Conservation (phyloP, 129 eudicot genomes). For the Oenanthe sinensis region DNA sequence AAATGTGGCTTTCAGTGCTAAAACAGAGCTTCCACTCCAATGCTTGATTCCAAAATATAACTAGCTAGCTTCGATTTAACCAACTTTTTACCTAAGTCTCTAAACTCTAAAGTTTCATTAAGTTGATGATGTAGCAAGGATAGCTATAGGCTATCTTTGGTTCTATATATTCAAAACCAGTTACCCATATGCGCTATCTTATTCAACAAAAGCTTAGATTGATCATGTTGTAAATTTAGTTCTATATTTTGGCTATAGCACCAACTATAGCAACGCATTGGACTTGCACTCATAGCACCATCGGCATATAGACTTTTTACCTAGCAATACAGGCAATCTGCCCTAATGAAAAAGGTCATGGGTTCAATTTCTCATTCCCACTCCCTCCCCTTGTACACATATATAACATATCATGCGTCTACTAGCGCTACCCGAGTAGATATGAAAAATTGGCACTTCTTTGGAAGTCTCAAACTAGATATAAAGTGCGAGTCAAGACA, state of each 20-base stretch:
- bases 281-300: background rate
- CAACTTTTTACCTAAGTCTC: background rate
- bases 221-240: background rate
- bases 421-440: background rate
- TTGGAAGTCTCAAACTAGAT: background rate
- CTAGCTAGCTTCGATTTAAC: background rate
- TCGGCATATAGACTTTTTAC: background rate
- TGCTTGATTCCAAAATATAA: background rate
- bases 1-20: background rate
- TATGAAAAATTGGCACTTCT: background rate
- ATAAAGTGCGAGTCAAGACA: background rate
- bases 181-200: background rate
- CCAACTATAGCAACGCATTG: background rate
- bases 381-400: background rate
- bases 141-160: background rate
- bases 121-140: background rate
- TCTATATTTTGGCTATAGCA: background rate
- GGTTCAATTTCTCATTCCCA: background rate
- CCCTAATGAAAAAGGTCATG: background rate
- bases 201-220: background rate
- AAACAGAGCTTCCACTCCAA: background rate
- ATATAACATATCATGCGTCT: background rate
- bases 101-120: background rate
- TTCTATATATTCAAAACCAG: background rate
- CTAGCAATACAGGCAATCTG: background rate